These are phyloP conservation scores for Penicillium corylophilum DNA, from an alignment of 2,329 filamentous ascomycete genomes.

Conservation along the genomic window DNA sequence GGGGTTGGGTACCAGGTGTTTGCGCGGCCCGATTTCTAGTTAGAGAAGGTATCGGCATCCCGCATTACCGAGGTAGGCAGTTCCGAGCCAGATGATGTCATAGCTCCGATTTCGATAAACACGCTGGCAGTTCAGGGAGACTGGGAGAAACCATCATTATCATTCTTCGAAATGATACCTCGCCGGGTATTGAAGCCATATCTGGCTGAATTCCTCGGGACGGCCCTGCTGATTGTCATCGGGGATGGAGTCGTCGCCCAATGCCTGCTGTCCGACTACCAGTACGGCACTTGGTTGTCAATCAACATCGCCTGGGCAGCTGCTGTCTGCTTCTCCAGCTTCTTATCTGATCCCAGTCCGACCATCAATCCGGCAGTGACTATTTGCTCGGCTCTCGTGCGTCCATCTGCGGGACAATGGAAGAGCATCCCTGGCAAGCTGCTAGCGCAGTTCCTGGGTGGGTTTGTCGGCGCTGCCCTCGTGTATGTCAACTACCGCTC, in stretches of 20 bases:
- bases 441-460: neutral
- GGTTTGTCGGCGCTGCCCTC: neutral
- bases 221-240: slow-evolving; percentile 32
- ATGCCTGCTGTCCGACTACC: slow-evolving; percentile 32
- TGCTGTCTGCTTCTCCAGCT: slow-evolving; percentile 30
- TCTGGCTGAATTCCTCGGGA: slow-evolving; percentile 32
- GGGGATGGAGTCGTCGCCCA: slow-evolving; percentile 35
- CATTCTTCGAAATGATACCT: neutral
- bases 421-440: neutral
- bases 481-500: neutral
- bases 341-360: slow-evolving; percentile 19
- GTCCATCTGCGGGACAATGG: neutral
- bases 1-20: no score
- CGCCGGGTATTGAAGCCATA: neutral
- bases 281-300: slow-evolving; percentile 35
- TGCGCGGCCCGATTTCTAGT: neutral
- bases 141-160: neutral
- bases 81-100: neutral
- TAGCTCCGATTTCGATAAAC: neutral
- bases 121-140: neutral
- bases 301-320: slow-evolving; percentile 35
- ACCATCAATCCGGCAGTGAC: neutral
- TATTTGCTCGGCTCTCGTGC: neutral
- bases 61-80: neutral
- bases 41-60: neutral